Evolutionary conservation across 2,329 filamentous ascomycete species (phyloP).

Genomic region (Chaetomium olivaceum): DNA sequence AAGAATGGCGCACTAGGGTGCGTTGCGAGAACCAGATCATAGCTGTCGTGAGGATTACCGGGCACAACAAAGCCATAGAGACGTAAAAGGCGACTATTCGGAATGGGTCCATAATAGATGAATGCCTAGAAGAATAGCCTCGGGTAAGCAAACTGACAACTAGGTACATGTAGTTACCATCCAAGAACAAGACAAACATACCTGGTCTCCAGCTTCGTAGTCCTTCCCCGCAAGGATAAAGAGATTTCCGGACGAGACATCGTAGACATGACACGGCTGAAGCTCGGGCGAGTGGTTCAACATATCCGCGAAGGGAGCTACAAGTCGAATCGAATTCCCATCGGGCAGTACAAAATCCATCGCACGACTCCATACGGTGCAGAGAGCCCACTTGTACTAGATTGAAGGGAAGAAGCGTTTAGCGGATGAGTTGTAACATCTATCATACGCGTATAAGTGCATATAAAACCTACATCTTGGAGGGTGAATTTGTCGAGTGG

Average conservation of each 20-base stretch:
- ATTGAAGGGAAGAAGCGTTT: neutral
- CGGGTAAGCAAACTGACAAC: constrained; percentile 2
- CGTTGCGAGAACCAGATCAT: constrained; percentile 41
- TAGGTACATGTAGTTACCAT: neutral
- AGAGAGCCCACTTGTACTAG: constrained; percentile 18
- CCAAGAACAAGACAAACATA: constrained; percentile 30
- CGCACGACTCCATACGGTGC: constrained; percentile 34
- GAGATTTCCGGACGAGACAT: constrained; percentile 37
- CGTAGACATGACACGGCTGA: constrained; percentile 41
- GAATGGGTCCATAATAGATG: constrained; percentile 39
- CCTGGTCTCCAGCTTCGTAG: constrained; percentile 41
- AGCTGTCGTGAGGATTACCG: constrained; percentile 41
- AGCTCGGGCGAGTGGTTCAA: constrained; percentile 40
- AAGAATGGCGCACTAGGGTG: constrained; percentile 39
- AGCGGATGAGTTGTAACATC: constrained; percentile 6
- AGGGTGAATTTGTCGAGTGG: constrained; percentile 13
- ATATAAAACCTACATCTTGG: constrained; percentile 13
- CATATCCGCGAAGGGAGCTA: constrained; percentile 43
- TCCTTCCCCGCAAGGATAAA: constrained; percentile 34
- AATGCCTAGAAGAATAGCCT: constrained; percentile 34
- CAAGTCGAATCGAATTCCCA: constrained; percentile 26
- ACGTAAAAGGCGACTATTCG: constrained; percentile 41
- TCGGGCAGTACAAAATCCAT: constrained; percentile 38
- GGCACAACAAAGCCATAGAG: constrained; percentile 42
- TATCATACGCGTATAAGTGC: constrained; percentile 3